phyloP scores from a whole-genome alignment of 768 basidiomycete genomes.

The Lactarius hatsudake region DNA sequence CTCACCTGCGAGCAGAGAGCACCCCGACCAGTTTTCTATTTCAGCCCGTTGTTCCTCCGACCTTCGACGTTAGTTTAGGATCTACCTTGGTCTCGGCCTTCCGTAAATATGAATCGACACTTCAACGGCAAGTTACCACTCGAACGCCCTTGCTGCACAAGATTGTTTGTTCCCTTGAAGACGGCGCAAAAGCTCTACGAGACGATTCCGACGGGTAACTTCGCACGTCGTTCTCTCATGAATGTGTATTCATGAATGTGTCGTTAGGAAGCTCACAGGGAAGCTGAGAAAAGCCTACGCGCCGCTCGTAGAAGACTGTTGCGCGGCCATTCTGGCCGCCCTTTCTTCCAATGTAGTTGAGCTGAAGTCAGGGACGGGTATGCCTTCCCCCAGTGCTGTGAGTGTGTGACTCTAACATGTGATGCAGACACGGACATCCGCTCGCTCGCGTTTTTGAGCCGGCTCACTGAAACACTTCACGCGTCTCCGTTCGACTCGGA shows the following conservation, averaged over 20 bases:
- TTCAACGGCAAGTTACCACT: conserved; percentile 63
- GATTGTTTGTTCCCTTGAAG: conserved; percentile 58
- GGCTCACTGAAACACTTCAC: conserved; percentile 24
- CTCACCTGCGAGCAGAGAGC: conserved; percentile 39
- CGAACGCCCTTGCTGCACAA: conserved; percentile 61
- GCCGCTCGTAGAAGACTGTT: conserved; percentile 19
- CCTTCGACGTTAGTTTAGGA: conserved; percentile 40
- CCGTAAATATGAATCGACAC: conserved; percentile 55
- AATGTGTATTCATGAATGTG: conserved; percentile 42
- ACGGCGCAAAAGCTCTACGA: conserved; percentile 54
- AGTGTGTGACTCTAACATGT: neutral
- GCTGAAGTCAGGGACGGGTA: conserved; percentile 16
- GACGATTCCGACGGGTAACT: conserved; percentile 46
- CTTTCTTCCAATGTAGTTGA: conserved; percentile 10
- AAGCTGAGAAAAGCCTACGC: conserved; percentile 37
- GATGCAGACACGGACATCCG: conserved; percentile 17
- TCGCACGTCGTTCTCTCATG: neutral
- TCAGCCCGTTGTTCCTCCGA: conserved; percentile 46
- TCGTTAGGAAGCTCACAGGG: conserved; percentile 53
- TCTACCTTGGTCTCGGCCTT: conserved; percentile 47
- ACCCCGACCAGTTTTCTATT: conserved; percentile 59
- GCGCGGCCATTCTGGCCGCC: conserved; percentile 12
- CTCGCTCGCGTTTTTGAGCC: conserved; percentile 25
- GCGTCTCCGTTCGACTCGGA: conserved; percentile 22
- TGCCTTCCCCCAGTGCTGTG: neutral